Evolutionary conservation across 257 asterid genomes (phyloP), one percentile per base, ranked within the genome.

Genomic region (Handroanthus guayacan): DNA sequence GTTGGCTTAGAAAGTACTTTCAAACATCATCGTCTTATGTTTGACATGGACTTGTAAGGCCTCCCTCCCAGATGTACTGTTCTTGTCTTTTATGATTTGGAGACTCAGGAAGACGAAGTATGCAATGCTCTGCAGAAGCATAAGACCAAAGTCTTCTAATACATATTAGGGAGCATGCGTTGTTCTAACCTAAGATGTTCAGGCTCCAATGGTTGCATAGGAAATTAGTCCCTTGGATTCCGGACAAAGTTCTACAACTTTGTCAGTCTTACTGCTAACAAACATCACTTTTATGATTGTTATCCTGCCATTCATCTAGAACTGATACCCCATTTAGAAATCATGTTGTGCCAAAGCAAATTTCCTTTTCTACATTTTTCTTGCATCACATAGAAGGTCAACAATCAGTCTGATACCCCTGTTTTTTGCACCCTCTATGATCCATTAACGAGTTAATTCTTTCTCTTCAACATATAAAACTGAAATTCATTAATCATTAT

Each of bases 291-390:
- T 48, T 51, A 50, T 13, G 51, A 67, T 67, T 9, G 25, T 62
- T 47, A 74, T 62, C 16, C 70, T 11, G 43, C 62, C 54, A 43
- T 43, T 36, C 43, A 56, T 55, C 9, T 55, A 2, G 16, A 56
- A 55, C 25, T 67, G 62, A 16, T 69, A n/a, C 54, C 67, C 41
- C 9, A 45, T 54, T 37, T 54, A 56, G 75, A 75, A 66, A 41
- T 47, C 9, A 55, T 41, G 74, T 47, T 57, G 43, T 38, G 5
- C 37, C 16, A 62, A 37, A 48, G 25, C 17, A 9, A 38, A 75
- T 39, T 48, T 20, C 5, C 7, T 6, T 39, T 55, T 52, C 50
- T 65, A 8, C 34, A 52, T 34, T 61, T 56, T 3, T 64, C 75
- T 55, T 38, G 67, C 43, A 56, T 17, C 1, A 17, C 37, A 37